Conservation (phyloP, 495 filamentous ascomycete genomes). For the Lineolata rhizophorae region DNA sequence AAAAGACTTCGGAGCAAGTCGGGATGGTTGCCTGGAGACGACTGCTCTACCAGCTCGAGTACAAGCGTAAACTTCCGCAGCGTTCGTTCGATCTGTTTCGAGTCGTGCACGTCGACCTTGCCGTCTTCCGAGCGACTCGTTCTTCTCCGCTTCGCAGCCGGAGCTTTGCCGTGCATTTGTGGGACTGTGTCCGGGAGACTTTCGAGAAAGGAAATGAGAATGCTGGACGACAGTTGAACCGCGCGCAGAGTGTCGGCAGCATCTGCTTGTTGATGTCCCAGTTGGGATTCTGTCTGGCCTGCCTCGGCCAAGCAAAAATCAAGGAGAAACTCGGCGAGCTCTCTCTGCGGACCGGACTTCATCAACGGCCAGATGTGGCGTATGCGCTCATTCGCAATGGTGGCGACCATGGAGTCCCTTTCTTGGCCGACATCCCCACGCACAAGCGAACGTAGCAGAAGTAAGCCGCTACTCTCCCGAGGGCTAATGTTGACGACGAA, state of each 20-base stretch:
- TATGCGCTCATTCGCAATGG: too few species aligned
- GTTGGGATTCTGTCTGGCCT: background rate
- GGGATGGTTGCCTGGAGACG: conserved; percentile 44
- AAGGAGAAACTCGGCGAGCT: conserved; percentile 37
- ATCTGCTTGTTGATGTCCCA: conserved; percentile 2
- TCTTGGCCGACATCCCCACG: too few species aligned
- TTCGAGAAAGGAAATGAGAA: conserved; percentile 46
- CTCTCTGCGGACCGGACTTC: conserved; percentile 35
- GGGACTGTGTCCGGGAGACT: conserved; percentile 38
- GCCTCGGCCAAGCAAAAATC: conserved; percentile 22
- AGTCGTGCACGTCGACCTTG: conserved; percentile 21
- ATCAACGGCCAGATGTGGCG: conserved; percentile 47
- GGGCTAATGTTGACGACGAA: conserved; percentile 38
- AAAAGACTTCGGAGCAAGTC: conserved; percentile 60
- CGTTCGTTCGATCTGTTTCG: conserved; percentile 32
- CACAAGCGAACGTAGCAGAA: too few species aligned
- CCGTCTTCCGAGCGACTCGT: conserved; percentile 42
- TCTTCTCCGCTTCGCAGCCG: conserved; percentile 51
- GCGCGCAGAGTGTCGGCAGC: conserved; percentile 38
- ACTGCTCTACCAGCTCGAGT: conserved; percentile 67
- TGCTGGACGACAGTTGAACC: conserved; percentile 43
- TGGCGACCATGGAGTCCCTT: too few species aligned
- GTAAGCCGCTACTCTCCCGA: conserved; percentile 43
- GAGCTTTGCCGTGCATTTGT: conserved; percentile 38
- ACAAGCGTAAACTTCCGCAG: conserved; percentile 64